Evolutionary conservation across 495 filamentous ascomycete genomes (phyloP).

Genomic region (Polyplosphaeria fusca): DNA sequence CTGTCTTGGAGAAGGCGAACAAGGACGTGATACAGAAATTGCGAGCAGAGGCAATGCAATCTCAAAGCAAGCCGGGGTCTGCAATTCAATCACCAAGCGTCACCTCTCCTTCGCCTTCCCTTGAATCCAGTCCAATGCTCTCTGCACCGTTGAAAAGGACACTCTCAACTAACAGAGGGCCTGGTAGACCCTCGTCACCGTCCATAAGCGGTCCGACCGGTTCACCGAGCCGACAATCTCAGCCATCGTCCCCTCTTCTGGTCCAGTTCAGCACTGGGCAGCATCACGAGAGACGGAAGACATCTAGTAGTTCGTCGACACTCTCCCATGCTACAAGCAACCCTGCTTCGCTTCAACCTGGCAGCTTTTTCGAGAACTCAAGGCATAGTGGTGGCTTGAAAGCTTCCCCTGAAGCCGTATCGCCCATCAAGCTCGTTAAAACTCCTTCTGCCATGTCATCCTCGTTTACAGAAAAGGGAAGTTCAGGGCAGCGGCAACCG

Average conservation of each 20-base stretch:
- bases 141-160: slow-evolving; percentile 78
- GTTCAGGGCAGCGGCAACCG: slow-evolving; percentile 48
- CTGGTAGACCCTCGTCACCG: slow-evolving; percentile 79
- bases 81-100: slow-evolving; percentile 44
- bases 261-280: slow-evolving; percentile 89
- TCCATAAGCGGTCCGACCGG: slow-evolving; percentile 77
- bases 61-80: slow-evolving; percentile 39
- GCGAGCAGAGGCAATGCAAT: slow-evolving; percentile 67
- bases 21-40: slow-evolving; percentile 98
- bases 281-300: slow-evolving; percentile 67
- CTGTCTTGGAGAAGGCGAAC: slow-evolving; percentile 95
- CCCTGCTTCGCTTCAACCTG: slow-evolving; percentile 62
- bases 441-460: slow-evolving; percentile 47
- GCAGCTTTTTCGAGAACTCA: slow-evolving; percentile 67
- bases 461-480: slow-evolving; percentile 52
- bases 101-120: slow-evolving; percentile 56
- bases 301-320: slow-evolving; percentile 82
- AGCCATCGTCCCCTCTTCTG: slow-evolving; percentile 90
- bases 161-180: slow-evolving; percentile 70
- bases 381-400: slow-evolving; percentile 58
- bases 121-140: slow-evolving; percentile 83
- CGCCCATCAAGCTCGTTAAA: slow-evolving; percentile 72
- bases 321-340: slow-evolving; percentile 73
- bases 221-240: slow-evolving; percentile 81
- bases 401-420: slow-evolving; percentile 64